phyloP scores from a whole-genome alignment of 164 flowering plant species.

The Santalum album region DNA sequence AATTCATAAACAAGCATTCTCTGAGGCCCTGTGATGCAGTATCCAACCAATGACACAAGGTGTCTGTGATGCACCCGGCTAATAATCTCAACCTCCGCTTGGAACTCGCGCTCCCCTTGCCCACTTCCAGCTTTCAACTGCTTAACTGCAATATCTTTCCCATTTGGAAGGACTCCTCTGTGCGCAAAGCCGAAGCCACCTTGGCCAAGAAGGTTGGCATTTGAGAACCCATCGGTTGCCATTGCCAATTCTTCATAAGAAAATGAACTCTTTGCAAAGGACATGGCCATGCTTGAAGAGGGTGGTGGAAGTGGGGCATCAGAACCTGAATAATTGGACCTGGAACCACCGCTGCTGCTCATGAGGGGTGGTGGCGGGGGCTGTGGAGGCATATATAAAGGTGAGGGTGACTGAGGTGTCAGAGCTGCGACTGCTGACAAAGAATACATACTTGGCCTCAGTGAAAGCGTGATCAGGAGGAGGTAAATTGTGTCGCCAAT shows the following conservation, averaged over 20 bases:
- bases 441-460: slow-evolving; percentile 40
- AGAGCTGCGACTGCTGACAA: slow-evolving; percentile 41
- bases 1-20: slow-evolving; percentile 94
- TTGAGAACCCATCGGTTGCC: slow-evolving; percentile 90
- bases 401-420: slow-evolving; percentile 26
- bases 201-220: slow-evolving; percentile 89
- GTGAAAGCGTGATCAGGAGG: slow-evolving; percentile 33
- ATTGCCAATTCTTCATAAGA: slow-evolving; percentile 72
- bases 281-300: slow-evolving; percentile 55
- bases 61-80: slow-evolving; percentile 95
- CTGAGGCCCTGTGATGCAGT: slow-evolving; percentile 65
- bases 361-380: slow-evolving; percentile 39
- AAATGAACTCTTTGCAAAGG: slow-evolving; percentile 74
- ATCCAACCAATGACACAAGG: slow-evolving; percentile 91
- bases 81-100: slow-evolving; percentile 93
- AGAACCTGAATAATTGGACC: slow-evolving; percentile 57
- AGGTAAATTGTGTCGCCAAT: slow-evolving; percentile 56
- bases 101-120: slow-evolving; percentile 96
- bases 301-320: slow-evolving; percentile 54
- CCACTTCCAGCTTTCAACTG: slow-evolving; percentile 88
- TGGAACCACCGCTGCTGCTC: slow-evolving; percentile 68
- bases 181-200: slow-evolving; percentile 99
- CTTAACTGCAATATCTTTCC: slow-evolving; percentile 88
- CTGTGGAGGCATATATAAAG: no score
- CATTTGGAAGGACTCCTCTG: slow-evolving; percentile 80